phyloP scores from a whole-genome alignment of 164 flowering plant species.

The grape (Vitis vinifera) region DNA sequence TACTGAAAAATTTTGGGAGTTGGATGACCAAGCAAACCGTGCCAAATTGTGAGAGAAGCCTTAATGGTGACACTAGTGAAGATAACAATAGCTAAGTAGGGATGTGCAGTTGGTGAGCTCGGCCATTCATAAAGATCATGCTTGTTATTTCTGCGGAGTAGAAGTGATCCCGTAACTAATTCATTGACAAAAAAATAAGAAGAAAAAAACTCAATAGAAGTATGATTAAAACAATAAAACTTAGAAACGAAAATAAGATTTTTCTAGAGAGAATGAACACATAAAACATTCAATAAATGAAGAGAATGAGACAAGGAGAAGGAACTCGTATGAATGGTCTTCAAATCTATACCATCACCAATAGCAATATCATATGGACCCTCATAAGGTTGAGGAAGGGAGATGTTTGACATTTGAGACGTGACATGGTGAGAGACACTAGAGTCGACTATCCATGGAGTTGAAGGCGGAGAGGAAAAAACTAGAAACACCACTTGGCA shows the following conservation, averaged over 20 bases:
- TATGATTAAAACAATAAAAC: too few species aligned
- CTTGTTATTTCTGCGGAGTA: background rate
- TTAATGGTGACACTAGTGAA: background rate
- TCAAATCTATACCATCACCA: too few species aligned
- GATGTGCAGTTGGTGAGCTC: background rate
- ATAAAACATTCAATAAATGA: background rate
- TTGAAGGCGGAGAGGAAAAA: background rate
- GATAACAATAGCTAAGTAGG: background rate
- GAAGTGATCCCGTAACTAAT: background rate
- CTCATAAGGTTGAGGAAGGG: background rate
- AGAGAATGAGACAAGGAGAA: background rate
- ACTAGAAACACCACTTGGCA: background rate
- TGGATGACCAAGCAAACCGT: background rate
- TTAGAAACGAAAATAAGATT: background rate
- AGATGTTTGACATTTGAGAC: background rate
- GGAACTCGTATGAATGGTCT: background rate
- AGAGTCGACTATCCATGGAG: background rate
- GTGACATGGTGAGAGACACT: background rate
- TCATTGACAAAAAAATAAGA: background rate
- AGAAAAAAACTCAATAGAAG: background rate
- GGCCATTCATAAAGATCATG: background rate
- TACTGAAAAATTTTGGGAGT: background rate
- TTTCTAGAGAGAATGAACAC: background rate
- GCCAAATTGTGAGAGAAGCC: background rate
- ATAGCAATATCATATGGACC: background rate